Base-by-base conservation (phyloP, 345 rosid species). In the Garcia nutans region DNA sequence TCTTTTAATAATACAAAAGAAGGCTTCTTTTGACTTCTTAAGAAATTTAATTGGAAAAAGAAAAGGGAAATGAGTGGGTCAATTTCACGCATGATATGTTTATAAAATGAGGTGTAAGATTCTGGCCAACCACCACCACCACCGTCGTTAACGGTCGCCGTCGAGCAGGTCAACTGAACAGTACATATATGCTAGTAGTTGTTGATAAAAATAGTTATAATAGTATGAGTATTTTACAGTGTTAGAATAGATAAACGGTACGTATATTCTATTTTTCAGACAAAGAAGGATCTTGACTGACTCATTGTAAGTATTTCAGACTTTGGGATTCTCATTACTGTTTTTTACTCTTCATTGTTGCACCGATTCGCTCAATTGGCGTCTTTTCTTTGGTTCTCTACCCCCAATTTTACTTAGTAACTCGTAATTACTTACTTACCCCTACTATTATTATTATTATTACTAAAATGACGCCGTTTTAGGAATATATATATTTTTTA, bases 111-210 rank as follows among this genome's bases (percentile, higher is more conserved):
- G 63, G 54, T 61, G 63, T 15, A 22, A 50, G 52, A 47, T 47
- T 26, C 68, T 61, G 76, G 68, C 68, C 68, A 62, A 73, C 76
- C 10, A 31, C 68, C 76, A 61, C 58, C 76, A 61, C 58, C 68
- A n/a, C 69, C 33, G 26, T n/a, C 69, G 10, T 28, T 8, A 68
- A 45, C 28, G 55, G 58, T 57, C 22, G 49, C 59, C 13, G 49
- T 75, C 64, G 49, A 28, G 68, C 68, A 20, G 73, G 22, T 76
- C 59, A 59, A 57, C 65, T 50, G 17, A 10, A 49, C 2, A 52
- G 56, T 45, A 45, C 5, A 45, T 45, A 45, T 45, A 45, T 45
- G 8, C 10, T 45, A 45, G 64, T 24, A 26, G 65, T 60, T 24
- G 31, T 26, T 11, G 5, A 31, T 23, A 37, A 60, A 3, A 23